Evolutionary conservation across 345 rosid genomes (phyloP), one percentile per base, ranked within the genome.

Genomic region (Sisymbrium altissimum): DNA sequence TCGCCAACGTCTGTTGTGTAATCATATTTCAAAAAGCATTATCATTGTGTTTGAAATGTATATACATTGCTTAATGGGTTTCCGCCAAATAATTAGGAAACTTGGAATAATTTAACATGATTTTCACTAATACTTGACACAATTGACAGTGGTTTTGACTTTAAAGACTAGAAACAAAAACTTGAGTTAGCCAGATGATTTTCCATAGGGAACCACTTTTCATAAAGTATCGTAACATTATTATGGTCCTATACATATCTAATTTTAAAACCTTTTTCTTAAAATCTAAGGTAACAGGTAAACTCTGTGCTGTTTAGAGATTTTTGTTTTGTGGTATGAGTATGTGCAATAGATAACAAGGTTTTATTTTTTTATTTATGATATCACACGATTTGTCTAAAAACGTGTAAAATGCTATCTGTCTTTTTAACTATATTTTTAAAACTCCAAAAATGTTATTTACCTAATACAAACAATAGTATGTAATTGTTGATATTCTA

Each of bases 131-230:
- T 17, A 19, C 23, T 66, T 36, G 44, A 74, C 61, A 74, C 67
- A 66, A 74, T 58, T 74, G 67, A 48, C 64, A 68, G 68, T 69
- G 52, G 8, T 68, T 61, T 68, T 75, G 79, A 68, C 79, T 75
- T 68, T 60, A 32, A 33, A 61, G 49, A 61, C 64, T 60, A 61
- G 13, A 68, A 61, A 75, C 79, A 75, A 75, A 75, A 75, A 10
- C 19, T 60, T 43, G 79, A 75, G 79, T 75, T 75, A 68, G 56
- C 73, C 74, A 67, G 56, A 75, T 68, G 6, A 52, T 68, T 48
- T 38, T 68, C 55, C 70, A 11, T 30, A 32, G 50, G 30, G 23
- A 68, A 68, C 64, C 40, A 60, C 68, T 68, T 75, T 68, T 61
- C 64, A 52, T 68, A 68, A 75, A 75, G 79, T 23, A 7, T 49